Conservation (phyloP, 345 rosid species). For the Melastoma malabathricum region DNA sequence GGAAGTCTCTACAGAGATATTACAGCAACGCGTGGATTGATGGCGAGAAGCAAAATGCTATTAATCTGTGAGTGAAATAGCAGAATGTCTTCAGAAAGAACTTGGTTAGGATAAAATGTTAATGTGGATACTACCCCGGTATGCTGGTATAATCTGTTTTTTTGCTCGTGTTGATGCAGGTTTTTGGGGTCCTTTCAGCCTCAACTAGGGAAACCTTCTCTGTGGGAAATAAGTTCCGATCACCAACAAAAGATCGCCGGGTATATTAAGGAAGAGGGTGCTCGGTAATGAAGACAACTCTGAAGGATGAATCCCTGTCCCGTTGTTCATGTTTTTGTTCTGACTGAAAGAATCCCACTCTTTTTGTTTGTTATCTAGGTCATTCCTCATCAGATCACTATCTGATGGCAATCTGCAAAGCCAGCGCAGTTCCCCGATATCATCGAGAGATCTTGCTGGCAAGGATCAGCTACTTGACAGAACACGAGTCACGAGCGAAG, state of each 20-base stretch:
- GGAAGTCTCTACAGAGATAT: constrained; percentile 79
- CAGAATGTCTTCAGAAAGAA: background rate
- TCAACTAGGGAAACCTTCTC: constrained; percentile 66
- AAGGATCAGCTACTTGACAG: constrained; percentile 19
- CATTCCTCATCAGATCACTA: constrained; percentile 54
- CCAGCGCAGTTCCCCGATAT: constrained; percentile 27
- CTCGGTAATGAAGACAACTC: constrained; percentile 24
- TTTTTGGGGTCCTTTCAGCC: constrained; percentile 97
- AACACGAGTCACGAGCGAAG: constrained; percentile 20
- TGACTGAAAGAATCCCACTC: background rate
- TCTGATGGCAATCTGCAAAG: constrained; percentile 66
- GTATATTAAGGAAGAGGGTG: constrained; percentile 24
- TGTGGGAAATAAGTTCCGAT: constrained; percentile 82
- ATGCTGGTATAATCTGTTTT: no score
- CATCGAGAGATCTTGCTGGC: constrained; percentile 19
- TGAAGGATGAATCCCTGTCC: background rate
- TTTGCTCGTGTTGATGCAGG: constrained; percentile 22
- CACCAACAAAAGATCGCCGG: constrained; percentile 47
- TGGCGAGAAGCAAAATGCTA: constrained; percentile 87
- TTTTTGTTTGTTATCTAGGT: constrained; percentile 18
- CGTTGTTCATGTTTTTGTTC: background rate
- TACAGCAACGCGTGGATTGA: constrained; percentile 89
- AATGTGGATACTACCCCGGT: constrained; percentile 6
- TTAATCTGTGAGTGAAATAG: constrained; percentile 58
- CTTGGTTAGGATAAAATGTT: background rate